phyloP scores from a whole-genome alignment of 139 green algal species.

The Eudorina sp. region DNA sequence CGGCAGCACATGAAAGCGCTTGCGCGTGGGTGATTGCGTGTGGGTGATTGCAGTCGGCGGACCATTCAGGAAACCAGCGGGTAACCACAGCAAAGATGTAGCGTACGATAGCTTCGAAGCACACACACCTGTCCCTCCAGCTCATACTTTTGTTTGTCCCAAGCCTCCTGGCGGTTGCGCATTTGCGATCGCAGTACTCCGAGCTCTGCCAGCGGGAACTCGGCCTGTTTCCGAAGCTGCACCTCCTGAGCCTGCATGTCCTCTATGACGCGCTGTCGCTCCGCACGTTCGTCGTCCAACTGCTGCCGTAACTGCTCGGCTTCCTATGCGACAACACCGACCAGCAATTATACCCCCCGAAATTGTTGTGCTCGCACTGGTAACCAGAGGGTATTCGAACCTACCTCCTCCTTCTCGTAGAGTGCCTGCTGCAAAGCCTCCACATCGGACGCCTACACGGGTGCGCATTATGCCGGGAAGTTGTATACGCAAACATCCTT shows the following conservation, averaged over 20 bases:
- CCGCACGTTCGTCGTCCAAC: neutral
- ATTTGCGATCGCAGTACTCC: neutral
- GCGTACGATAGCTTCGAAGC: neutral
- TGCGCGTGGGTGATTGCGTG: no score
- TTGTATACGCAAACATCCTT: no score
- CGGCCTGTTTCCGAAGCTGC: neutral
- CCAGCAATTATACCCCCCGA: no score
- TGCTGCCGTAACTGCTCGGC: neutral
- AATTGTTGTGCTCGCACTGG: no score
- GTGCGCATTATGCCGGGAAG: no score
- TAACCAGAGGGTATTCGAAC: no score
- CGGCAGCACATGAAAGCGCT: neutral
- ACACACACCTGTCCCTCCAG: slow-evolving; percentile 37
- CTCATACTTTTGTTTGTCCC: slow-evolving; percentile 35
- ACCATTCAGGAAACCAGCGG: no score
- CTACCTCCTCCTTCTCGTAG: neutral
- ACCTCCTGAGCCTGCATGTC: neutral
- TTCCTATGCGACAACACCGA: neutral
- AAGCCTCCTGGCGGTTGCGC: slow-evolving; percentile 7
- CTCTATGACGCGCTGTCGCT: neutral
- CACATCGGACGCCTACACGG: slow-evolving; percentile 17
- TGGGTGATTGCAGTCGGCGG: no score
- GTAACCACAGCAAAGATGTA: neutral
- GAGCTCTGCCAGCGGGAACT: neutral
- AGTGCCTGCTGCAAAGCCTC: neutral